Evolutionary conservation across 192 early-diverging fungal species (phyloP).

Genomic region (Coemansia sp.): DNA sequence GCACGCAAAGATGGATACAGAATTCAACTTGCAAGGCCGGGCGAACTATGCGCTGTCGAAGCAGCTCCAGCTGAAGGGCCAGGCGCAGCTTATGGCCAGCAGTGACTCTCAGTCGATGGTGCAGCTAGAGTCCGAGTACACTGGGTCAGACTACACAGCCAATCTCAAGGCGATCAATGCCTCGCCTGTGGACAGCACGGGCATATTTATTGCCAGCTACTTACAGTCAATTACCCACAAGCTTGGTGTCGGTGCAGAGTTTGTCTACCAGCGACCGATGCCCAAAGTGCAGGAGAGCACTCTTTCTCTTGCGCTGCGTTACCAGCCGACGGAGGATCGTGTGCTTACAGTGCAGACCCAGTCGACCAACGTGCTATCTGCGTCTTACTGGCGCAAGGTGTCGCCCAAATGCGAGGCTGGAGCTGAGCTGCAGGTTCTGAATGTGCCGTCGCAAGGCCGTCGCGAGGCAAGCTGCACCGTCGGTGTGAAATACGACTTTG

Average conservation of each 20-base stretch:
- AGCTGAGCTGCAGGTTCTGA: conserved; percentile 80
- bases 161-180: conserved; percentile 96
- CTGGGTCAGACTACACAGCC: conserved; percentile 82
- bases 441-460: conserved; percentile 63
- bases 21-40: conserved; percentile 82
- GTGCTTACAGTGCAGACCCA: conserved; percentile 70
- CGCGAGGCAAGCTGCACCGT: conserved; percentile 90
- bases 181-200: conserved; percentile 85
- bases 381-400: conserved; percentile 86
- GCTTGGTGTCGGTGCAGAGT: conserved; percentile 83
- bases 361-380: conserved; percentile 67
- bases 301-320: conserved; percentile 71
- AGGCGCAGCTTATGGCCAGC: conserved; percentile 63
- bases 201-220: conserved; percentile 84
- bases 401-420: conserved; percentile 94
- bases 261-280: conserved; percentile 79
- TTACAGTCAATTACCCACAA: conserved; percentile 86
- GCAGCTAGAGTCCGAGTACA: conserved; percentile 90
- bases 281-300: conserved; percentile 78
- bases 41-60: conserved; percentile 81
- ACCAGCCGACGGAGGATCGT: conserved; percentile 66
- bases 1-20: conserved; percentile 93
- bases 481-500: conserved; percentile 98
- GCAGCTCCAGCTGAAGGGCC: conserved; percentile 63
- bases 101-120: conserved; percentile 84